Base-by-base conservation (phyloP, 2,329 filamentous ascomycete species). In the Pseudocercospora pini-densiflorae region DNA sequence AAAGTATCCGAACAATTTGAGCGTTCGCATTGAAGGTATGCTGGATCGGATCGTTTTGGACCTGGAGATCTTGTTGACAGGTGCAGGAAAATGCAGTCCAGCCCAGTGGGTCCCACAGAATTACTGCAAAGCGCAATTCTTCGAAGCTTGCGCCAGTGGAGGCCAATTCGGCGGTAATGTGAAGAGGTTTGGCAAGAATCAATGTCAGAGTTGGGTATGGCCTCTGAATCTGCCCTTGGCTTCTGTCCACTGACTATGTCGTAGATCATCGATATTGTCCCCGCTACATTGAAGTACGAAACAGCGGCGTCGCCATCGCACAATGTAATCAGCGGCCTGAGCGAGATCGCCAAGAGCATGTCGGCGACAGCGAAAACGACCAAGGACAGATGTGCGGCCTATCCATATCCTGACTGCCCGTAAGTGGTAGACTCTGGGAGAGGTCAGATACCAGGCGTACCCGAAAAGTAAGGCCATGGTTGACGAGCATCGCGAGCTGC, bases 81-180 rank as follows among this genome's bases (percentile, higher is more conserved):
- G 10, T 9, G n/a, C 16, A 65, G 63, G 63, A 3, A 62, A 58
- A 2, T 65, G 63, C 24, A 45, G 47, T 24, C 63, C 63, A 9
- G 36, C 63, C 7, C 63, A 65, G 55, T 65, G 63, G 63, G 63
- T 65, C 5, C 63, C 63, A 4, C 43, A 54, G 1, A n/a, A 29
- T 2, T 62, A 62, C 14, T 65, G 63, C 59, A 59, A 54, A 23
- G 3, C 53, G 1, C 63, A 65, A 19, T 65, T 65, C 54, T 62
- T 59, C 31, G 19, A 59, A 10, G 61, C 61, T 59, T 65, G 63
- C 31, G 49, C 57, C 23, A 54, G 31, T 9, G 63, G 63, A 9
- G 53, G 61, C 23, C 23, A 10, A 3, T 40, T 62, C 7, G 63
- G 63, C 0, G 19, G 47, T 7, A 62, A 59, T 1, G 19, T 33